Evolutionary conservation across 139 green algal genomes (phyloP), one percentile per base, ranked within the genome.

Genomic region (Picochlorum sp.): DNA sequence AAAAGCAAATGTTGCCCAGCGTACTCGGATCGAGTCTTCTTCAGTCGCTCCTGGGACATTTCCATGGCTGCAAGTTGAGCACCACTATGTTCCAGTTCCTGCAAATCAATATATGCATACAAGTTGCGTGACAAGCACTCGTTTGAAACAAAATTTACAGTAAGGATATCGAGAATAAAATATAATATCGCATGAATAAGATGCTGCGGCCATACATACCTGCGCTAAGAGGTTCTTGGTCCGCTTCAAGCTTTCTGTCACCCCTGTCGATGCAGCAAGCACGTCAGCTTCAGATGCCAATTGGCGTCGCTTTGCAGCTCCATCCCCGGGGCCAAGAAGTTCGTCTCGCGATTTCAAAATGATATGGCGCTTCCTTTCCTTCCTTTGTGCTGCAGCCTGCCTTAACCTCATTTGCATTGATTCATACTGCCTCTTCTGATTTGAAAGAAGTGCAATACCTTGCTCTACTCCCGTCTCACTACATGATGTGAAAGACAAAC

Each of bases 41-140:
- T 43, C 33, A 93, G 76, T 16, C 43, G 37, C 0, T 43, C 31
- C 43, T 86, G 80, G 13, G 26, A 63, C 35, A 49, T 54, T 63
- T 83, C 79, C 57, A 89, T 76, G 9, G 85, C 74, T 0, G 75
- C 82, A 57, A 91, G 70, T 35, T 73, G 86, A 26, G 75, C 80
- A 2, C 55, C 55, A 0, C 75, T 83, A 53, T 88, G 79, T 35
- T 88, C 73, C 56, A 93, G 54, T 63, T 88, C 73, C 74, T 83
- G 50, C 57, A 9, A 20, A 58, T 3, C 32, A 36, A 35, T 18
- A 50, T 9, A 45, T 22, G 26, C 8, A 26, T 5, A 45, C 12
- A 51, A 59, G 1, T 45, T 14, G 20, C 16, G 1, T 58, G 16
- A 10, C 18, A 24, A 10, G 14, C 13, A 58, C 18, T 25, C 45